Evolutionary conservation across 768 basidiomycete genomes (phyloP).

Genomic region (Boletellus ananas): DNA sequence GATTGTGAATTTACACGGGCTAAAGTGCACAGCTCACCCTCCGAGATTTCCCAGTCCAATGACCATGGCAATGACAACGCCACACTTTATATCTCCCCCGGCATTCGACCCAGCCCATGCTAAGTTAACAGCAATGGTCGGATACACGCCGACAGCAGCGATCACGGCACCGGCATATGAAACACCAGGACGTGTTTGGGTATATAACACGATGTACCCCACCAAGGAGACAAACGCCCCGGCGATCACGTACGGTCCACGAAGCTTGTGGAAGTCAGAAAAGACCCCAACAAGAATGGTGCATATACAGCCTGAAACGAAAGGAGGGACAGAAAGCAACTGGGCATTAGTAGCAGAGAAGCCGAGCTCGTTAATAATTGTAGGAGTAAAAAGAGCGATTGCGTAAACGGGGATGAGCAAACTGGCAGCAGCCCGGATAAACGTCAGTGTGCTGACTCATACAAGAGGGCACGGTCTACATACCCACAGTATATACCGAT

Average conservation of each 20-base stretch:
- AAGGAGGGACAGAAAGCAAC: slow-evolving; percentile 47
- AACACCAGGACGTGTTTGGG: slow-evolving; percentile 16
- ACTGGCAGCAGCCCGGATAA: slow-evolving; percentile 18
- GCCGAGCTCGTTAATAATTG: slow-evolving; percentile 48
- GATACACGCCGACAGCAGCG: slow-evolving; percentile 50
- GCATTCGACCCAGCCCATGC: slow-evolving; percentile 57
- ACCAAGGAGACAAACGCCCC: slow-evolving; percentile 42
- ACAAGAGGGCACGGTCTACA: slow-evolving; percentile 2
- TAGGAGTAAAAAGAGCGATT: slow-evolving; percentile 49
- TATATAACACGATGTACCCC: slow-evolving; percentile 50
- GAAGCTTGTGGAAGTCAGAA: slow-evolving; percentile 39
- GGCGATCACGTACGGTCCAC: slow-evolving; percentile 50
- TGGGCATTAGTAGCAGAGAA: slow-evolving; percentile 51
- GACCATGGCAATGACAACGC: slow-evolving; percentile 49
- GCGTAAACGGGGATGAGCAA: slow-evolving; percentile 46
- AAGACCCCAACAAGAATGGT: slow-evolving; percentile 41
- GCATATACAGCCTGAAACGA: slow-evolving; percentile 41
- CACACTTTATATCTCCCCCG: slow-evolving; percentile 53
- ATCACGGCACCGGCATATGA: slow-evolving; percentile 48
- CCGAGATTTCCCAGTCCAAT: slow-evolving; percentile 55
- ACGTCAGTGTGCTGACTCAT: not conserved
- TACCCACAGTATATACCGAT: slow-evolving; percentile 41
- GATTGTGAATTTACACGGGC: not conserved
- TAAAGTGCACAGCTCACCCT: slow-evolving; percentile 34
- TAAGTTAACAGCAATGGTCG: slow-evolving; percentile 44